Base-by-base conservation (phyloP, 176 grass and related monocot genomes). In the Carex littledalei region DNA sequence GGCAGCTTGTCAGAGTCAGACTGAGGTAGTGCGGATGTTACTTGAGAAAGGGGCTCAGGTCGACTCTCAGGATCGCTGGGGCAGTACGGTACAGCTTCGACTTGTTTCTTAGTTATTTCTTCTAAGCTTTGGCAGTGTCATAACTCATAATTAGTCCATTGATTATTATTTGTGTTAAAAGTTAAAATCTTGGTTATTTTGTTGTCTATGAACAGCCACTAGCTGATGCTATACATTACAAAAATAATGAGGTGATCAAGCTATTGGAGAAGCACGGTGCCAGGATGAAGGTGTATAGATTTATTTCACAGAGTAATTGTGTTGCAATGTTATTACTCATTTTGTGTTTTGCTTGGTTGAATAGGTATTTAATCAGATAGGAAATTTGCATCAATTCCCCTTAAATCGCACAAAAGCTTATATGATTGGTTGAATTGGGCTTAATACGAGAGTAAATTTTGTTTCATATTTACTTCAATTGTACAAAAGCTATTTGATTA, bases 191-290 rank as follows among this genome's bases (percentile, higher is more conserved):
- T 72, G 24, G 81, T 29, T 72, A 1, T 81, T 77, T 6, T 77
- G 1, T 84, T 78, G 14, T 87, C 72, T 67, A 85, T 80, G 81
- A 72, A 87, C 90, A 99, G 96, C 96, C 96, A 65, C 89, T 99
- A 82, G 96, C 91, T 26, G 96, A 99, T 89, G 93, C 96, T n/a
- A 91, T 95, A 88, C 96, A 99, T 94, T 92, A 95, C 87, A 88
- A 95, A 72, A 91, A 95, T 14, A 80, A 95, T 81, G 93, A 94
- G 65, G 93, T 95, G 47, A 99, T 99, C 80, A 92, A 88, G 81
- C 85, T 99, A 81, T 89, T 99, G 70, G 96, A 99, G 89, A 92
- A 94, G 64, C 89, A 94, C 85, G 93, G 88, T 81, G 86, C 91
- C 26, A 99, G 87, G 85, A 81, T 92, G 80, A 90, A 85, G 88